A percentile compares a stretch with the other conserved stretches of the same genome.
phyloP scores from a whole-genome alignment of 768 basidiomycete species.

The Mycena maculata region DNA sequence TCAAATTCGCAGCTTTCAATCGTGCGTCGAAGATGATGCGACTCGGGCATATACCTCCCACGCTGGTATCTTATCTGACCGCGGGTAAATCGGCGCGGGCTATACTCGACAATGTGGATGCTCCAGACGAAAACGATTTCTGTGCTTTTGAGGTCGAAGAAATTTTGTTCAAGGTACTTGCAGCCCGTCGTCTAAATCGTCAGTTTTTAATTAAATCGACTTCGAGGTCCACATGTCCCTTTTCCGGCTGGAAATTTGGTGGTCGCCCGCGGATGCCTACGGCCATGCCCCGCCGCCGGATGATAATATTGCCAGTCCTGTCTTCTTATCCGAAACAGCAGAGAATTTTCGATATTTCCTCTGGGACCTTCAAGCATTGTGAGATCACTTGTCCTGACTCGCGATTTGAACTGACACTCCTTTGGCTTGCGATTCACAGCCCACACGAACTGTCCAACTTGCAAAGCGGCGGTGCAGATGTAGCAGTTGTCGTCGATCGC shows the following conservation, averaged over 20 bases:
- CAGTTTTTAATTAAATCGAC: neutral
- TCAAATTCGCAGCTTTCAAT: neutral
- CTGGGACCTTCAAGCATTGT: constrained; percentile 63
- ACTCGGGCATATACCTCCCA: neutral
- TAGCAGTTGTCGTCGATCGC: constrained; percentile 48
- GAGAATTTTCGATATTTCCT: constrained; percentile 61
- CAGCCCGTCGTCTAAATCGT: neutral
- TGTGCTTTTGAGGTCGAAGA: constrained; percentile 70
- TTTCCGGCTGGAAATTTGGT: constrained; percentile 58
- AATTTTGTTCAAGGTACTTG: constrained; percentile 70
- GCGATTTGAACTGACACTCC: neutral
- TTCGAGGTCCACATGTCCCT: constrained; percentile 59
- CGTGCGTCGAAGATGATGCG: neutral
- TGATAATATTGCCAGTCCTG: constrained; percentile 38
- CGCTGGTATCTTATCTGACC: neutral
- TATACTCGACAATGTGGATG: neutral
- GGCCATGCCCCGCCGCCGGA: constrained; percentile 39
- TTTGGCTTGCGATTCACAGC: constrained; percentile 36
- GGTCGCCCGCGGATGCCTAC: constrained; percentile 38
- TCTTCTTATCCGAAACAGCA: constrained; percentile 51
- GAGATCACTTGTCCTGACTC: constrained; percentile 33
- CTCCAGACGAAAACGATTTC: constrained; percentile 53
- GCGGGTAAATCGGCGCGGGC: neutral
- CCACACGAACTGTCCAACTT: constrained; percentile 50
- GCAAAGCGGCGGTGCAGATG: constrained; percentile 16